Percentiles rank a stretch among this genome's conserved stretches.
These are phyloP conservation scores for Apiospora saccharicola DNA, from an alignment of 2,329 filamentous ascomycete genomes.

Conservation along the genomic window DNA sequence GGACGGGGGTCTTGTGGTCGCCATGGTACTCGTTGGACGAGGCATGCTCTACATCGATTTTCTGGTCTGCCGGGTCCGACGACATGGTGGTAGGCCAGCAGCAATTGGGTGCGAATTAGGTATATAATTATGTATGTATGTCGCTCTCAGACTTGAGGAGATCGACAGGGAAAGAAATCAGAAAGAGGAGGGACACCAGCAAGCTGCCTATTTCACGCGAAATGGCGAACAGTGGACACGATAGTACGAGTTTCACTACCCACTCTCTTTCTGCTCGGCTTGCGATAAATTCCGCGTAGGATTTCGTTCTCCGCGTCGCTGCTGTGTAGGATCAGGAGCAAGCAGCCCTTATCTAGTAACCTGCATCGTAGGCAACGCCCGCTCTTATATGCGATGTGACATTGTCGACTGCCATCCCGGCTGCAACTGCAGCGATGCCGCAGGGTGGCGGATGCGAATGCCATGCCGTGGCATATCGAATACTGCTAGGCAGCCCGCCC, in stretches of 20 bases:
- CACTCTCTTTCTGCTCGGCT: neutral
- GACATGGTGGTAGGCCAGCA: neutral
- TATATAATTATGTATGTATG: neutral
- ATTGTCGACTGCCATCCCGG: neutral
- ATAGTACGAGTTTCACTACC: neutral
- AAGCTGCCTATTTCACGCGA: neutral
- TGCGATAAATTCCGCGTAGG: neutral
- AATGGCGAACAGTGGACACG: neutral
- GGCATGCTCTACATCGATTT: slow-evolving; percentile 21
- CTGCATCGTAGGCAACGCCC: slow-evolving; percentile 5
- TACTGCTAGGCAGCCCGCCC: neutral
- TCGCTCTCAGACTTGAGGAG: neutral
- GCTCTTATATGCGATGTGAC: slow-evolving; percentile 4
- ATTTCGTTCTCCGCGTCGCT: no score
- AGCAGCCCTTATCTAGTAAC: neutral
- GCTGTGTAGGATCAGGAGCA: neutral
- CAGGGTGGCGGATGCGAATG: neutral
- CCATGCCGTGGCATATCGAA: slow-evolving; percentile 11
- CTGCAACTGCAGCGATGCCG: neutral
- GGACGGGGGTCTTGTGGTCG: slow-evolving; percentile 14
- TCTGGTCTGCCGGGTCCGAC: slow-evolving; percentile 25
- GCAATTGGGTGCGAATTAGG: neutral
- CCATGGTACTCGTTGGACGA: slow-evolving; percentile 25
- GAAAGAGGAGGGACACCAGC: neutral
- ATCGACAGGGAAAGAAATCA: neutral